These are phyloP conservation scores for Aristolochia californica DNA, from an alignment of 164 flowering plant species.

Conservation along the genomic window DNA sequence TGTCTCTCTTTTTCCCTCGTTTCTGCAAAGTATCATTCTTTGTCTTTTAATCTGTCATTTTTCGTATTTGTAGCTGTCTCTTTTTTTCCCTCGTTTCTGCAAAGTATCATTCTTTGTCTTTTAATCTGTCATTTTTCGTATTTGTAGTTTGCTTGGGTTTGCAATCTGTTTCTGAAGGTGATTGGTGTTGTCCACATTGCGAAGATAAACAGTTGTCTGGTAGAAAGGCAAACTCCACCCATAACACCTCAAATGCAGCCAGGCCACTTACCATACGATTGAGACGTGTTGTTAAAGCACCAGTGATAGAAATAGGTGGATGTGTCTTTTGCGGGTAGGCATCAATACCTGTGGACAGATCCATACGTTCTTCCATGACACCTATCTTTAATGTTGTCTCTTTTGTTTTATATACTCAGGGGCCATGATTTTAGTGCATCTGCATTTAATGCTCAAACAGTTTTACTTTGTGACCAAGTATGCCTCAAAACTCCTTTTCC, in stretches of 20 bases:
- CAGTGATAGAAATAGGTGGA: conserved; percentile 69
- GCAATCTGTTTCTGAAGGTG: conserved; percentile 31
- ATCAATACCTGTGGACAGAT: too few relatives aligned
- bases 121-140: conserved; percentile 1
- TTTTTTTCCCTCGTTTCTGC: not conserved
- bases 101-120: not conserved
- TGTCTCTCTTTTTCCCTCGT: not conserved
- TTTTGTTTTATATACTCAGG: conserved; percentile 23
- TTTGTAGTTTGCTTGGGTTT: conserved; percentile 67
- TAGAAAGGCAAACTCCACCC: conserved; percentile 23
- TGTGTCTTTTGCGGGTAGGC: conserved; percentile 84
- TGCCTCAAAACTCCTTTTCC: conserved; percentile 1
- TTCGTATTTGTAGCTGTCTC: too few relatives aligned
- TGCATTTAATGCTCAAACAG: conserved; percentile 66
- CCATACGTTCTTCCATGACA: too few relatives aligned
- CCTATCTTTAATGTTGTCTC: not conserved
- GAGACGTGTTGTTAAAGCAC: conserved; percentile 58
- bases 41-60: too few relatives aligned
- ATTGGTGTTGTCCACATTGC: conserved; percentile 67
- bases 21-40: not conserved
- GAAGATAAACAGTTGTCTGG: conserved; percentile 28
- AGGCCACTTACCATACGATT: conserved; percentile 45
- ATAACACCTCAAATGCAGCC: conserved; percentile 14
- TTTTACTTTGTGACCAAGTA: conserved; percentile 91
- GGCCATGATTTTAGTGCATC: conserved; percentile 58